These are phyloP conservation scores for Leccinellum rugosiceps DNA, from an alignment of 768 basidiomycete species.

Conservation along the genomic window DNA sequence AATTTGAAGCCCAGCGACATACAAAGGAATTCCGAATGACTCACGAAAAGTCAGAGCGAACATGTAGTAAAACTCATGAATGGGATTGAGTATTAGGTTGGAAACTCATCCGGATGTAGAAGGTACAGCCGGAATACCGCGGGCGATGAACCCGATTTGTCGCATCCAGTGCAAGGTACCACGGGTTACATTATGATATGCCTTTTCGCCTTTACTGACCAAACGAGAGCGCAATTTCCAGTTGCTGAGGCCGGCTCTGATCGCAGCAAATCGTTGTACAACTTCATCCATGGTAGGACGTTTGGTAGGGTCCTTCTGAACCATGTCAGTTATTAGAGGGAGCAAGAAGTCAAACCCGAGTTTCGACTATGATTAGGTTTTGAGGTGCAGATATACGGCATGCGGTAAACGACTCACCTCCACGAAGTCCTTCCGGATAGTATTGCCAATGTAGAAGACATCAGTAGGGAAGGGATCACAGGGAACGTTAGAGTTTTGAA, in stretches of 20 bases:
- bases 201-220: neutral
- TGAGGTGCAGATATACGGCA: neutral
- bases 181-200: neutral
- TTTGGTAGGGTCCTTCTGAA: constrained; percentile 32
- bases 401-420: fast-evolving
- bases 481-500: neutral
- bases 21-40: neutral
- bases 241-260: constrained; percentile 9
- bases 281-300: constrained; percentile 39
- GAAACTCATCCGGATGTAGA: neutral
- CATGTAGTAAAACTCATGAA: neutral
- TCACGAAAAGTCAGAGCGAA: neutral
- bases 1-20: neutral
- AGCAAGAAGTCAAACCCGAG: constrained; percentile 31
- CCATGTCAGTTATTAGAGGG: constrained; percentile 37
- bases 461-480: neutral
- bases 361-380: neutral
- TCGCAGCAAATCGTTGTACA: neutral
- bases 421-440: neutral
- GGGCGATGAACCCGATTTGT: constrained; percentile 13
- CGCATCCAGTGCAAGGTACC: constrained; percentile 24
- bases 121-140: constrained; percentile 21
- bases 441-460: neutral
- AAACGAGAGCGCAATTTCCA: constrained; percentile 31
- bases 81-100: neutral